These are phyloP conservation scores for Suhomyces sp. DNA, from an alignment of 805 yeast genomes.

Conservation along the genomic window DNA sequence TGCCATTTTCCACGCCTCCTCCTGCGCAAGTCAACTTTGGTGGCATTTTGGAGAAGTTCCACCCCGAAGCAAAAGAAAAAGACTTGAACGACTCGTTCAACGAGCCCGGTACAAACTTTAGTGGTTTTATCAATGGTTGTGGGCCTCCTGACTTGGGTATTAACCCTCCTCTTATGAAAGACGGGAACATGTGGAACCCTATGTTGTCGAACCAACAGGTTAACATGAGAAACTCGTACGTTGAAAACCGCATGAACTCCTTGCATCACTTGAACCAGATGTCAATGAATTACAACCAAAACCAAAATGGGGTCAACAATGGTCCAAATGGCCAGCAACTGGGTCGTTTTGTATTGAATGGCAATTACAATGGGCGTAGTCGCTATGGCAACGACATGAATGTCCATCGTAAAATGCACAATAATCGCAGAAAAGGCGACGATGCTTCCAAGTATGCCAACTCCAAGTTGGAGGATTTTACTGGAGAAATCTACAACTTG, in stretches of 20 bases:
- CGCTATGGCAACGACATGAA: conserved; percentile 24
- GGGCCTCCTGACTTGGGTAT: background rate
- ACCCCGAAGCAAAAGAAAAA: background rate
- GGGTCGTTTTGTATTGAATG: no score
- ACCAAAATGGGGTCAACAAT: no score
- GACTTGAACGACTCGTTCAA: background rate
- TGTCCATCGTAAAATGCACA: conserved; percentile 43
- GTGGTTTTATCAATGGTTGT: background rate
- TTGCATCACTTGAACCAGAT: background rate
- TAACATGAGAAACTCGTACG: conserved; percentile 3
- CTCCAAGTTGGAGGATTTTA: conserved; percentile 64
- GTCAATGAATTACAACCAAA: background rate
- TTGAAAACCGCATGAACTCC: conserved; percentile 1
- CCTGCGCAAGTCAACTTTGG: conserved; percentile 10
- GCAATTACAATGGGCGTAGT: background rate
- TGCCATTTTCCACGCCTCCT: conserved; percentile 25
- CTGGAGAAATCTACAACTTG: conserved; percentile 70
- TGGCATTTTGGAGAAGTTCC: background rate
- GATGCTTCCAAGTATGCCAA: conserved; percentile 69
- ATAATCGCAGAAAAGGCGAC: conserved; percentile 47
- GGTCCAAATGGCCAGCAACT: no score
- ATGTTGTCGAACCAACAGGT: background rate
- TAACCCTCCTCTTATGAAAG: no score
- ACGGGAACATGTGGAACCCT: conserved; percentile 14
- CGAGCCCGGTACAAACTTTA: background rate